Percentiles rank a stretch among this genome's conserved stretches.
Conservation (phyloP, 805 yeast species). For the Wickerhamiella lipophila region DNA sequence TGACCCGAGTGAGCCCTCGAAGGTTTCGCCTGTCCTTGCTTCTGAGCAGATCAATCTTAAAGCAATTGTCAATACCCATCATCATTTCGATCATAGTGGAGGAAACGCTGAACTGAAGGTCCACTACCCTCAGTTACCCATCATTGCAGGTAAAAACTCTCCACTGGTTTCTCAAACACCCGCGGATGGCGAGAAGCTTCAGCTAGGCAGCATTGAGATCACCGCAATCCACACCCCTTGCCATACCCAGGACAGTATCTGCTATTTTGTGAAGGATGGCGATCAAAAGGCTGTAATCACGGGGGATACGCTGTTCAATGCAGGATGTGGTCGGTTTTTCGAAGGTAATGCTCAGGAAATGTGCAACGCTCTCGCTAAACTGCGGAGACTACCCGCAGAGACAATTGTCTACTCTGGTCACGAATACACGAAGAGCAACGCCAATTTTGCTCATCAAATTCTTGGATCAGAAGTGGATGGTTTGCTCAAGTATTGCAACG, state of each 20-base stretch:
- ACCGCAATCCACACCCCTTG: slow-evolving; percentile 92
- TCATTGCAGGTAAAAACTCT: slow-evolving; percentile 76
- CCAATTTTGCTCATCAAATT: slow-evolving; percentile 59
- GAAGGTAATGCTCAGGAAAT: slow-evolving; percentile 80
- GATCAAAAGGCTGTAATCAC: slow-evolving; percentile 70
- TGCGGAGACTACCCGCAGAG: slow-evolving; percentile 50
- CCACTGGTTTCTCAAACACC: slow-evolving; percentile 65
- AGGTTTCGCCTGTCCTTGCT: slow-evolving; percentile 39
- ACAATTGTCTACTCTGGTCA: slow-evolving; percentile 87
- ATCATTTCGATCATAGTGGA: slow-evolving; percentile 89
- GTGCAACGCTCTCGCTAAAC: slow-evolving; percentile 52
- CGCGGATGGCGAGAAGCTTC: slow-evolving; percentile 44
- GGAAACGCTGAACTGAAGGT: slow-evolving; percentile 45
- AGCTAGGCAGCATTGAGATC: slow-evolving; percentile 54
- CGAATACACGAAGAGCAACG: slow-evolving; percentile 80
- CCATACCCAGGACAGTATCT: slow-evolving; percentile 92
- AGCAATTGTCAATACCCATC: slow-evolving; percentile 90
- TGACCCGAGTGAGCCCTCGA: slow-evolving; percentile 85
- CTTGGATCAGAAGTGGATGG: slow-evolving; percentile 42
- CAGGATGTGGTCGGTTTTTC: slow-evolving; percentile 95
- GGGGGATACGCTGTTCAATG: slow-evolving; percentile 87
- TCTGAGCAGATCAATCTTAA: slow-evolving; percentile 37
- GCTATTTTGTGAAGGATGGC: slow-evolving; percentile 68
- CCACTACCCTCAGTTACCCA: slow-evolving; percentile 38
- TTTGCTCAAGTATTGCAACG: slow-evolving; percentile 39